phyloP scores from a whole-genome alignment of 2,329 filamentous ascomycete species.

The Aureobasidium leucospermi region DNA sequence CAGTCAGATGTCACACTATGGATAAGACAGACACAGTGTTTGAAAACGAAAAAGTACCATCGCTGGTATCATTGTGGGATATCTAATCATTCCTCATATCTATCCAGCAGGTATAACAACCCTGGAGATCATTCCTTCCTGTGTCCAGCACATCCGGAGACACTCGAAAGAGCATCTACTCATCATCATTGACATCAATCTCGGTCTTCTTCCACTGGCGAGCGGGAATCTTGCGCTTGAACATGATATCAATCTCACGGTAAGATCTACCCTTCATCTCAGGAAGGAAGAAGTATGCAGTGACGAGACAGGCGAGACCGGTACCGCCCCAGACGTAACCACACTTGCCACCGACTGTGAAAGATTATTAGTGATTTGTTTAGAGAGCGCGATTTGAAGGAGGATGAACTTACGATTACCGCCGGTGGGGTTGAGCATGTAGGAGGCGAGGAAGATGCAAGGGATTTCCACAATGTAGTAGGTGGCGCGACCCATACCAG shows the following conservation, averaged over 20 bases:
- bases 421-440: slow-evolving; percentile 51
- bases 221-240: slow-evolving; percentile 47
- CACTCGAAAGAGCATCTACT: slow-evolving; percentile 37
- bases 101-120: too few relatives aligned
- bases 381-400: not conserved
- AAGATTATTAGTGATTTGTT: slow-evolving; percentile 22
- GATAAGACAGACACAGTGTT: too few relatives aligned
- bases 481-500: slow-evolving; percentile 54
- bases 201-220: slow-evolving; percentile 50
- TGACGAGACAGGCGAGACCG: slow-evolving; percentile 46
- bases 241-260: slow-evolving; percentile 56
- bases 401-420: slow-evolving; percentile 18
- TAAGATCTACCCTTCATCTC: slow-evolving; percentile 53
- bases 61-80: too few relatives aligned
- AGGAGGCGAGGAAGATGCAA: slow-evolving; percentile 55
- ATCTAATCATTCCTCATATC: too few relatives aligned
- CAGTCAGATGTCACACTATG: too few relatives aligned
- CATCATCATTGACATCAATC: slow-evolving; percentile 54
- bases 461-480: slow-evolving; percentile 62
- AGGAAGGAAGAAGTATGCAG: slow-evolving; percentile 41
- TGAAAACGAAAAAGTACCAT: too few relatives aligned
- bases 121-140: too few relatives aligned
- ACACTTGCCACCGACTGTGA: slow-evolving; percentile 41
- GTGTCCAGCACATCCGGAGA: not conserved
- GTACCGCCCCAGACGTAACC: slow-evolving; percentile 56